These are phyloP conservation scores for Sugiyamaella chiloensis DNA, from an alignment of 805 yeast genomes.

Conservation along the genomic window DNA sequence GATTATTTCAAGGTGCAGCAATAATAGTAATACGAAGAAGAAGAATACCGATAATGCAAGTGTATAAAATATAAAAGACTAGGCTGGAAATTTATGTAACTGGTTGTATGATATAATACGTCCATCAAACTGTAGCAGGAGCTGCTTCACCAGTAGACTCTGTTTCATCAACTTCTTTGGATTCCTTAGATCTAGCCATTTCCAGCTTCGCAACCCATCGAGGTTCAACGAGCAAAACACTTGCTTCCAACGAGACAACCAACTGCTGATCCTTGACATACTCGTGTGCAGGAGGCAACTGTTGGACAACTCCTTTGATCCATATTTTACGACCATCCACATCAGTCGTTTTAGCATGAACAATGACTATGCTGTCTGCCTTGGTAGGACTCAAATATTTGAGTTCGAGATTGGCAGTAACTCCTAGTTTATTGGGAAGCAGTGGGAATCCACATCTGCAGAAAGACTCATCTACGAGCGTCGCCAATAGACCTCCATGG, in stretches of 20 bases:
- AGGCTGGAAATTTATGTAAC: background rate
- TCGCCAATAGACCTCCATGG: slow-evolving; percentile 84
- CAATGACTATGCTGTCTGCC: slow-evolving; percentile 60
- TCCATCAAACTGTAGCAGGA: too few relatives aligned
- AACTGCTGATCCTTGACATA: slow-evolving; percentile 21
- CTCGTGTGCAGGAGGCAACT: slow-evolving; percentile 36
- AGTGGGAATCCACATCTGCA: slow-evolving; percentile 82
- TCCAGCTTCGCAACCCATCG: slow-evolving; percentile 34
- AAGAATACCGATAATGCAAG: background rate
- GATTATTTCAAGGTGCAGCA: background rate
- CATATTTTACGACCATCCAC: slow-evolving; percentile 77
- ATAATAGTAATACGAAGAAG: background rate
- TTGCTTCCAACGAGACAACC: slow-evolving; percentile 31
- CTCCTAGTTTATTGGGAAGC: slow-evolving; percentile 80
- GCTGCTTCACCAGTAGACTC: too few relatives aligned
- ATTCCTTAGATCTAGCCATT: background rate
- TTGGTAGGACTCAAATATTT: slow-evolving; percentile 57
- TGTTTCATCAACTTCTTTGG: too few relatives aligned
- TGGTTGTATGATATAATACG: background rate
- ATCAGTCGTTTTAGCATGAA: slow-evolving; percentile 64
- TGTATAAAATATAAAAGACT: background rate
- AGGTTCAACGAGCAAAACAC: slow-evolving; percentile 37
- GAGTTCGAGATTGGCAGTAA: slow-evolving; percentile 74
- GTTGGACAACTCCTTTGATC: slow-evolving; percentile 63
- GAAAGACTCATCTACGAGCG: slow-evolving; percentile 80